These are phyloP conservation scores for Sclerotinia nivalis DNA, from an alignment of 2,329 filamentous ascomycete species.

Conservation along the genomic window DNA sequence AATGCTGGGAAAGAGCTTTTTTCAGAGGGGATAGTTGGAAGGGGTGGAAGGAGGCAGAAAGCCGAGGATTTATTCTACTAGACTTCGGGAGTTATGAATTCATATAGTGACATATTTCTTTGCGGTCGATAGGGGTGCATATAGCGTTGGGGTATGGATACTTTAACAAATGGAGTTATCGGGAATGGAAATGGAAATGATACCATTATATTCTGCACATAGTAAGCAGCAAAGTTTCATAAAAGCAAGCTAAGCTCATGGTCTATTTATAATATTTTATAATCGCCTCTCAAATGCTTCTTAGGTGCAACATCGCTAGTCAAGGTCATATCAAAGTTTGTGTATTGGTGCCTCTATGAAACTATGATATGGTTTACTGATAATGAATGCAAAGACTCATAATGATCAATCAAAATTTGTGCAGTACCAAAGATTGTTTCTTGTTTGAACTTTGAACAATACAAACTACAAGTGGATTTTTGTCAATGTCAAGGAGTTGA, in stretches of 20 bases:
- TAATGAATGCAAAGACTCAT: neutral
- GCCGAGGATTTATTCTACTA: constrained; percentile 74
- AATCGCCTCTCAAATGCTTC: constrained; percentile 3
- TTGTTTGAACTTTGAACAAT: neutral
- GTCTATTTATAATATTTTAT: constrained; percentile 14
- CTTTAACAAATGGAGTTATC: constrained; percentile 17
- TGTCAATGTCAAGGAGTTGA: neutral
- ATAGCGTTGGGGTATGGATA: neutral
- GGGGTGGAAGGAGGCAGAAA: constrained; percentile 60
- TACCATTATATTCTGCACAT: constrained; percentile 14
- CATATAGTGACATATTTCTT: neutral
- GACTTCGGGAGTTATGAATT: constrained; percentile 30
- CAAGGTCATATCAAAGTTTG: neutral
- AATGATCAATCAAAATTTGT: neutral
- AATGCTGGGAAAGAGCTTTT: constrained; percentile 73
- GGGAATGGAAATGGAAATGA: constrained; percentile 15
- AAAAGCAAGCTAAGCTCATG: neutral
- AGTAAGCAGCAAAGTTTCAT: constrained; percentile 2
- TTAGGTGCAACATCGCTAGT: neutral
- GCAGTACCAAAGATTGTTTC: neutral
- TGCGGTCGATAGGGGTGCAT: neutral
- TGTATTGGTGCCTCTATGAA: neutral
- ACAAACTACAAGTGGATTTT: neutral
- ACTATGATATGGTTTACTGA: neutral
- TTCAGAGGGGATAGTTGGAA: constrained; percentile 57